Base-by-base conservation (phyloP, 2,329 filamentous ascomycete species). In the Fusarium ambrosium region DNA sequence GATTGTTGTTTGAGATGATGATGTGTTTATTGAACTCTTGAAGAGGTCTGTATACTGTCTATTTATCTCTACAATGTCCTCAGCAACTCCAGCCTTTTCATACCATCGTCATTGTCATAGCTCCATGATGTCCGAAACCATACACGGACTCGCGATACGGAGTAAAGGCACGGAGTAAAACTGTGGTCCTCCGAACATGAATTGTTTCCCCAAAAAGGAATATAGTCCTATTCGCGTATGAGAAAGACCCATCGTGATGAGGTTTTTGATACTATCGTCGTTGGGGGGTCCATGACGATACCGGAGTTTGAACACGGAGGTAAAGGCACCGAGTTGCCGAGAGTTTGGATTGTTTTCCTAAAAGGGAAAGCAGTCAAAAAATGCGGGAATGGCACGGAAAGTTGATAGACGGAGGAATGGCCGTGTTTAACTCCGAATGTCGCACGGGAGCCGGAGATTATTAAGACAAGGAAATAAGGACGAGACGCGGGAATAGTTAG, bases 331-430 rank as follows among this genome's bases (percentile, higher is more conserved):
- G 48, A 32, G 10, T n/a, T n/a, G 24, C 48, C 48, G 48, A 32
- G 27, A 27, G 13, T 53, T 32, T 53, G 48, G 60, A 76, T 29
- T 62, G 60, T 36, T 77, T 77, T 62, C 76, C 74, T 59, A 76
- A 76, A 70, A 59, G 24, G 76, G 76, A 48, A 77, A 59, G 68
- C 39, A 34, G 32, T 64, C 36, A 53, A 53, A 14, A 53, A 53
- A 53, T 32, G 48, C 27, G 48, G 48, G 18, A n/a, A 29, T 51
- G 24, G 3, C 45, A 51, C 9, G 24, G 22, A 13, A 51, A 29
- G 45, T 13, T 29, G 11, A 16, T 29, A 27, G 24, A 24, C 22
- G 48, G 48, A 29, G 16, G 48, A 73, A 62, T 45, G 22, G 56
- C 51, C 43, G 32, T 51, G 48, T 20, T 51, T 53, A 32, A 53